These are phyloP conservation scores for Syzygium syzygioides DNA, from an alignment of 441 rosid genomes.

Conservation along the genomic window DNA sequence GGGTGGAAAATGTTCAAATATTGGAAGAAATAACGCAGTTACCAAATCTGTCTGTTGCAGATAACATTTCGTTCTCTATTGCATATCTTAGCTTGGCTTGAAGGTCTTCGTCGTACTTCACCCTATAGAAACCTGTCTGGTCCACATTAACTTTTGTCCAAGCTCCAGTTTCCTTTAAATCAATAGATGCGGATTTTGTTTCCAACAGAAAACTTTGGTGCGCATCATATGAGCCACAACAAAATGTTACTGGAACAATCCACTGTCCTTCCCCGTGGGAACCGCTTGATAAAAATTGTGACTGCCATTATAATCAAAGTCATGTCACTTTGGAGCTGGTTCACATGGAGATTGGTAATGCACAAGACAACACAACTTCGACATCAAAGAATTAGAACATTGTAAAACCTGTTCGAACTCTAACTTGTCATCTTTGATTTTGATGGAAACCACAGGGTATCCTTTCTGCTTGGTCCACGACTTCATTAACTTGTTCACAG, in stretches of 20 bases:
- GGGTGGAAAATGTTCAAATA: neutral
- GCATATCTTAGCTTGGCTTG: conserved; percentile 66
- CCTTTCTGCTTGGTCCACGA: conserved; percentile 93
- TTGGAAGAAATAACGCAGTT: conserved; percentile 3
- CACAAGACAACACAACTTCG: neutral
- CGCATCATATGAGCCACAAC: conserved; percentile 64
- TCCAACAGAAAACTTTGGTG: conserved; percentile 65
- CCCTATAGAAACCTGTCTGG: conserved; percentile 89
- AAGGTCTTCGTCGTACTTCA: conserved; percentile 82
- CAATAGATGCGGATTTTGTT: conserved; percentile 51
- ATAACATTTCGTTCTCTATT: conserved; percentile 55
- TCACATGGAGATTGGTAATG: neutral
- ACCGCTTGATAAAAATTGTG: conserved; percentile 83
- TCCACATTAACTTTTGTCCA: conserved; percentile 84
- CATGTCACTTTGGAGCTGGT: neutral
- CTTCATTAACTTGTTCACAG: conserved; percentile 86
- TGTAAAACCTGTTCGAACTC: conserved; percentile 81
- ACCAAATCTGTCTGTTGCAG: conserved; percentile 86
- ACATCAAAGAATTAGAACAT: neutral
- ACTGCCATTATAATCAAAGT: conserved; percentile 41
- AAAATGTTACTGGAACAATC: conserved; percentile 88
- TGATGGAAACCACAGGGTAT: conserved; percentile 83
- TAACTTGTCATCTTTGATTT: conserved; percentile 58
- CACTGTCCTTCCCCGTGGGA: conserved; percentile 80
- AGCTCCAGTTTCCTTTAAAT: conserved; percentile 21